Evolutionary conservation across 208 protist species (phyloP).

Genomic region (Crithidia mellificae): DNA sequence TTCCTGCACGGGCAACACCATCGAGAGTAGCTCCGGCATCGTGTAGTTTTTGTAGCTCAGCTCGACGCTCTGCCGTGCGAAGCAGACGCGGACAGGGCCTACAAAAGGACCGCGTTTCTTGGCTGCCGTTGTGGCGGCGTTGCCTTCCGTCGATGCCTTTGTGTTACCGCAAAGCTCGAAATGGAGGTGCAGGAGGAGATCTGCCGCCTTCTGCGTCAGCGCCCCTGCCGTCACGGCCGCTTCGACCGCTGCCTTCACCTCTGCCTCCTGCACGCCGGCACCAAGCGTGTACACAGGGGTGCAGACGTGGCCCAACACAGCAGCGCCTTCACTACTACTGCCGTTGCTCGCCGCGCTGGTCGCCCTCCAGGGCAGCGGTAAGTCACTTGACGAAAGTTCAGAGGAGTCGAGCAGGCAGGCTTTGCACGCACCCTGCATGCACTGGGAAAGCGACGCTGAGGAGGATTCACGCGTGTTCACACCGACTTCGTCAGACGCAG

Average conservation of each 20-base stretch:
- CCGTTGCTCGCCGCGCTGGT: neutral
- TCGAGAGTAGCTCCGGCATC: slow-evolving; percentile 76
- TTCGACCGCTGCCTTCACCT: neutral
- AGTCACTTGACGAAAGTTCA: slow-evolving; percentile 2
- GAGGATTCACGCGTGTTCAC: no score
- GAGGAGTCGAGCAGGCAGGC: slow-evolving; percentile 27
- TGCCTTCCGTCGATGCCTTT: neutral
- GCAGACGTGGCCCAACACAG: neutral
- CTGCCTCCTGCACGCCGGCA: neutral
- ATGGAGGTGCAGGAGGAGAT: slow-evolving; percentile 24
- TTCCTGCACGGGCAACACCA: slow-evolving; percentile 34
- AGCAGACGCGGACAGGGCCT: slow-evolving; percentile 23
- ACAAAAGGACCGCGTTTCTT: slow-evolving; percentile 4
- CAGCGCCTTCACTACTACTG: no score
- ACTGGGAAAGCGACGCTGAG: neutral
- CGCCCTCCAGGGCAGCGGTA: neutral
- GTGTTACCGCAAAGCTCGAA: neutral
- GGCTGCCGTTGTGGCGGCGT: neutral
- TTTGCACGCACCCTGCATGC: slow-evolving; percentile 24
- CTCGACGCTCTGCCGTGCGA: slow-evolving; percentile 39
- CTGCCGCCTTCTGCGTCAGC: slow-evolving; percentile 8
- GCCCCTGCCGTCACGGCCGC: slow-evolving; percentile 3
- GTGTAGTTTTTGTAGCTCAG: slow-evolving; percentile 80
- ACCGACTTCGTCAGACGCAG: neutral
- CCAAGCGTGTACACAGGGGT: slow-evolving; percentile 15